Percentiles rank a stretch among this genome's conserved stretches.
These are phyloP conservation scores for Exophiala oligosperma DNA, from an alignment of 2,329 filamentous ascomycete genomes.

Conservation along the genomic window DNA sequence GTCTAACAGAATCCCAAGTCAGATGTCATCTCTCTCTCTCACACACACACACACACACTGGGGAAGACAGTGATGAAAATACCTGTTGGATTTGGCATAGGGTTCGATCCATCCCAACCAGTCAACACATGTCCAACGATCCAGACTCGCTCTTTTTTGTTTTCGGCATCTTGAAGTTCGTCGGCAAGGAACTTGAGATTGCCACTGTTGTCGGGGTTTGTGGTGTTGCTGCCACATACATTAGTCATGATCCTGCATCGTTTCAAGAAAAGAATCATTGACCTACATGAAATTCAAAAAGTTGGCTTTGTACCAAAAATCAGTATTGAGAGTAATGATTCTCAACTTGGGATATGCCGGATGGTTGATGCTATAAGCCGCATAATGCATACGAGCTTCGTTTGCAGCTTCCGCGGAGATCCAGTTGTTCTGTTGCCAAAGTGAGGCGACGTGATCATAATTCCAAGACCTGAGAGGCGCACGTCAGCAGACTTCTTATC, in stretches of 20 bases:
- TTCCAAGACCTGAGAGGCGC: constrained; percentile 49
- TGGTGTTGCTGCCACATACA: constrained; percentile 51
- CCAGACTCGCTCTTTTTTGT: constrained; percentile 55
- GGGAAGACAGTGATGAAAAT: constrained; percentile 39
- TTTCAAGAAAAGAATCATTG: constrained; percentile 11
- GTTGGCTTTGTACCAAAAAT: constrained; percentile 49
- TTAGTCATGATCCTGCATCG: constrained; percentile 36
- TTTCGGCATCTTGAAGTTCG: constrained; percentile 55
- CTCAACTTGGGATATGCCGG: constrained; percentile 52
- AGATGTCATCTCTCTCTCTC: background rate
- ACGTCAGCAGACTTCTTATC: background rate
- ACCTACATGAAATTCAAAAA: constrained; percentile 40
- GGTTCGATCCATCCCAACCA: constrained; percentile 58
- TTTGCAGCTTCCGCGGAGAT: constrained; percentile 47
- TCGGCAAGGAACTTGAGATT: constrained; percentile 51
- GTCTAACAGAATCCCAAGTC: constrained; percentile 30
- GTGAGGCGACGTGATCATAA: constrained; percentile 54
- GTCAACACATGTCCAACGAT: constrained; percentile 56
- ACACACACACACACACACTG: no score
- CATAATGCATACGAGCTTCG: constrained; percentile 55
- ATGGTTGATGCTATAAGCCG: constrained; percentile 53
- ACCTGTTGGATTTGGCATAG: constrained; percentile 54
- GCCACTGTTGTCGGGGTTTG: constrained; percentile 52
- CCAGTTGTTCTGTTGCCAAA: constrained; percentile 60
- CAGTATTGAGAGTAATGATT: constrained; percentile 55